Evolutionary conservation across 495 filamentous ascomycete species (phyloP), one percentile per base, ranked within the genome.

Genomic region (Pyronema omphalodes): DNA sequence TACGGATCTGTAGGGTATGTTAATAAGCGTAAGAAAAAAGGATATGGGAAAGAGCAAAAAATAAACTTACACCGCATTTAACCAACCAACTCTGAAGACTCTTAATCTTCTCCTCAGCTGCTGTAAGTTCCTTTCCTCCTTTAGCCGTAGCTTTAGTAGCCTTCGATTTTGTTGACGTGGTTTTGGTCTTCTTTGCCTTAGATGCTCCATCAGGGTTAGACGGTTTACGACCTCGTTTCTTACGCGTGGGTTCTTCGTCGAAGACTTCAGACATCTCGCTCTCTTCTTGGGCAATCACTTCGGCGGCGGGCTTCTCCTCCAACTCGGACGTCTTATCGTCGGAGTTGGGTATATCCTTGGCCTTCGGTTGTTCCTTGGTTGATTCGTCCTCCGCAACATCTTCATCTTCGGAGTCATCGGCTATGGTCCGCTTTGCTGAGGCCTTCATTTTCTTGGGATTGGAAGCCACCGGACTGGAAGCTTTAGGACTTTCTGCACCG

Each of bases 31-130:
- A 7, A 3, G 17, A 45, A 44, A n/a, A 37, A 11, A 55, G 18
- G 7, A 41, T 35, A 51, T 14, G 9, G 18, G 5, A 44, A 9
- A 11, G 9, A 5, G 29, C 5, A 29, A 11, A 23, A 17, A 34
- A n/a, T n/a, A 44, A 36, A 61, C 55, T 11, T 59, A 63, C 61
- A 44, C 91, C 91, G 61, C 91, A 98, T 70, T 94, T 95, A 41
- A 83, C 61, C 33, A 98, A 74, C 68, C 87, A 86, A 17, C 77
- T 76, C 68, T 98, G 91, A 12, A 98, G 74, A n/a, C 78, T 79
- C 66, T 89, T 96, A 67, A 96, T 86, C 67, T 91, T 83, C 7
- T 74, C 77, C 40, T 89, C 80, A 55, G 86, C 76, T 0, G 82
- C 76, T 11, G 50, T 40, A 9, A 43, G 37, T 37, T 62, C 51